Evolutionary conservation across 2,329 filamentous ascomycete genomes (phyloP), one percentile per base, ranked within the genome.

Genomic region (Neonectria sp.): DNA sequence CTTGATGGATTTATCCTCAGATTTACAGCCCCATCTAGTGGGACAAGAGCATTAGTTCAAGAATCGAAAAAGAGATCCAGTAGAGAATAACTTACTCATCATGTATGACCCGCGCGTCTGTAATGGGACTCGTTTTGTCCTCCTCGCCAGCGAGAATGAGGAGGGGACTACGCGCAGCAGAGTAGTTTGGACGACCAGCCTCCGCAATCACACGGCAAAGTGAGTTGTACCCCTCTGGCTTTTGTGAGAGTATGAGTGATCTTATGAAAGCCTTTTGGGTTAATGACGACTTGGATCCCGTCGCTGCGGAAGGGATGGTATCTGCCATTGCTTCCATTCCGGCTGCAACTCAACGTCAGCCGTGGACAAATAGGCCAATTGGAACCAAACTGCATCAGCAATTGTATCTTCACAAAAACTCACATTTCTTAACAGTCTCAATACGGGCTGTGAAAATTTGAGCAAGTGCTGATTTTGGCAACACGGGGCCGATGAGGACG

Each of bases 71-170:
- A 3, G 17, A 9, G 9, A 7, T 1, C n/a, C 12, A 2, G 13
- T 13, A 7, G 7, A 7, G 9, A 12, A 35, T 25, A 6, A 70
- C 82, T 67, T 78, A 83, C 64, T 72, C 74, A 1, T 81, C 78
- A 31, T 89, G 81, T 60, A 93, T 92, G 55, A 82, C 83, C 76
- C 88, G 74, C 51, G 87, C 89, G 0, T 86, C 86, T 13, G 86
- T 81, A 52, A 92, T 73, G 12, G 90, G 87, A 5, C 90, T 89
- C 12, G 88, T 90, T 76, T 90, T 91, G 73, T 93, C 92, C 70
- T 93, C 89, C 4, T 87, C 85, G 0, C 92, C 91, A 0, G 89
- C 90, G 65, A 94, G 79, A 35, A 93, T 82, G 51, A 92, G 72
- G 7, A 92, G 79, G 0, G 91, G 90, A n/a, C 84, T 83, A 29